A percentile compares a stretch with the other conserved stretches of the same genome.
Conservation (phyloP, 2,329 filamentous ascomycete species). For the Cladosporium sp. region DNA sequence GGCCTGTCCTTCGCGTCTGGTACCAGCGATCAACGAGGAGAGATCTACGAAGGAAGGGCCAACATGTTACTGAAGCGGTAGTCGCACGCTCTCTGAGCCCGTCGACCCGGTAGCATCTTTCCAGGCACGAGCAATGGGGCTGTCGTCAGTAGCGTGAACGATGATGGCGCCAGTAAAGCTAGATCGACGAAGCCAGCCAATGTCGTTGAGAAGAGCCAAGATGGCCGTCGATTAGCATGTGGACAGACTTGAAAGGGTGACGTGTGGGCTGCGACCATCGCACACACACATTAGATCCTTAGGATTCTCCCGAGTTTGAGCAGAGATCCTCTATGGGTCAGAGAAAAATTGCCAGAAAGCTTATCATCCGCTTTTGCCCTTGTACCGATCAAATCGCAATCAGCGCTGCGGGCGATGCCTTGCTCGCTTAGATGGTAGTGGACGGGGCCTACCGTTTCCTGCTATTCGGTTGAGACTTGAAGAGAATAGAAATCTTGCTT, state of each 20-base stretch:
- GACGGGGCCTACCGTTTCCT: too few relatives aligned
- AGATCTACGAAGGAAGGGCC: not conserved
- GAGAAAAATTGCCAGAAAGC: not conserved
- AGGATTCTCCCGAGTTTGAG: conserved; percentile 1
- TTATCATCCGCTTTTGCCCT: not conserved
- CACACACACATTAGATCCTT: not conserved
- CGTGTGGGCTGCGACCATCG: too few relatives aligned
- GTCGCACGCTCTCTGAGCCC: not conserved
- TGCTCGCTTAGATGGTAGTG: too few relatives aligned
- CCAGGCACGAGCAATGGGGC: not conserved
- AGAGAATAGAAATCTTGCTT: too few relatives aligned
- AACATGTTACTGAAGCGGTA: not conserved
- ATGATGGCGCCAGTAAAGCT: not conserved
- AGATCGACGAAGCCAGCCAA: not conserved
- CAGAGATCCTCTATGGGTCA: not conserved
- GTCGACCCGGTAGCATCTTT: not conserved
- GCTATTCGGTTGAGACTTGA: too few relatives aligned
- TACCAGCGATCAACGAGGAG: conserved; percentile 1
- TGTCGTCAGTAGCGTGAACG: not conserved
- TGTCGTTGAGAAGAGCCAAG: not conserved
- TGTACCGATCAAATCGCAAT: conserved; percentile 2
- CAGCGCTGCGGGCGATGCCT: too few relatives aligned
- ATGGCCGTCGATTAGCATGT: not conserved
- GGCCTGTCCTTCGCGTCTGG: too few relatives aligned
- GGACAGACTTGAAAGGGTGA: too few relatives aligned